phyloP scores from a whole-genome alignment of 306 rosid species.

The Cyclanthera cordifolia region DNA sequence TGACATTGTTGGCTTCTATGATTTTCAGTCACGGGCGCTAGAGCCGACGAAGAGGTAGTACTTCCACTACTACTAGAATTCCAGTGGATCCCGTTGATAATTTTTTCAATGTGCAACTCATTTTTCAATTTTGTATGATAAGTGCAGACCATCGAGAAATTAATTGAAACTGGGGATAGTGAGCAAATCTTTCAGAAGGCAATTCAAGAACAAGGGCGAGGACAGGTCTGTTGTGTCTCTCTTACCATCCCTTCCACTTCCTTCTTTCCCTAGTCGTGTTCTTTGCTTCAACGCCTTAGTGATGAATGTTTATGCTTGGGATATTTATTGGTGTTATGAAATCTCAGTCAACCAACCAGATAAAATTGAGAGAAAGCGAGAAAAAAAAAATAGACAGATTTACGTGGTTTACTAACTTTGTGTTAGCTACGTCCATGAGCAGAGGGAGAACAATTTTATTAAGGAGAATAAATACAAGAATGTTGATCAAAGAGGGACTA shows the following conservation, averaged over 20 bases:
- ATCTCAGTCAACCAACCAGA: too few relatives aligned
- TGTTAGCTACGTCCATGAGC: too few relatives aligned
- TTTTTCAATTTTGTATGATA: constrained; percentile 24
- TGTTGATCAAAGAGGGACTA: too few relatives aligned
- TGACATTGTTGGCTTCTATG: constrained; percentile 16
- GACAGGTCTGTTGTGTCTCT: constrained; percentile 46
- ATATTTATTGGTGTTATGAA: not conserved
- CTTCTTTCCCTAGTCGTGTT: not conserved
- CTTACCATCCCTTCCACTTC: not conserved
- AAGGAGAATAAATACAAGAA: too few relatives aligned
- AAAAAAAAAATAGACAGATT: too few relatives aligned
- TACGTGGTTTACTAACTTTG: too few relatives aligned
- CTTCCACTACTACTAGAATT: not conserved
- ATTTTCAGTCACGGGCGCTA: constrained; percentile 66
- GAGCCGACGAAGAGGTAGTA: constrained; percentile 82
- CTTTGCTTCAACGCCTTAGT: not conserved
- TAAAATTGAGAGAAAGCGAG: too few relatives aligned
- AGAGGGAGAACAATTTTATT: too few relatives aligned
- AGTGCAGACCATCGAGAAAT: constrained; percentile 82
- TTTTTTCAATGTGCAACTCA: not conserved
- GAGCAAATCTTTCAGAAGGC: constrained; percentile 95
- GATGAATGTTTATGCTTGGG: not conserved
- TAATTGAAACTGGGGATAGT: constrained; percentile 91
- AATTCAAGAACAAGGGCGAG: constrained; percentile 91
- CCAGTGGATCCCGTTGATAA: not conserved